A percentile compares a stretch with the other conserved stretches of the same genome.
Conservation (phyloP, 148 eudicot species). For the Fallopia convolvulus region DNA sequence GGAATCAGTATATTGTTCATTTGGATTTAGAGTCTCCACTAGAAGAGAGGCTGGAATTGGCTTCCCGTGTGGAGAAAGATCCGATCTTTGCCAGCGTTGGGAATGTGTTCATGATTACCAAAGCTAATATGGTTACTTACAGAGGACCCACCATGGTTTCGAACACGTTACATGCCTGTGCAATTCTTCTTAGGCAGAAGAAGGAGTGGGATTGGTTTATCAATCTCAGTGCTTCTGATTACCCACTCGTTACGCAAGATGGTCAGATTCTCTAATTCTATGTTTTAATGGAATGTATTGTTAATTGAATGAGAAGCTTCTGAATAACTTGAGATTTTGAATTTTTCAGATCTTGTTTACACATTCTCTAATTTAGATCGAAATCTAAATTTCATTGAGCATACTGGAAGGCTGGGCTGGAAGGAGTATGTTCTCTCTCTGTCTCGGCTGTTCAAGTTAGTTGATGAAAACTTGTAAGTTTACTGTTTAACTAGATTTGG, state of each 20-base stretch:
- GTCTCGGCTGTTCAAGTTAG: not conserved
- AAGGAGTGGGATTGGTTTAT: conserved; percentile 99
- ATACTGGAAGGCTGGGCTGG: conserved; percentile 80
- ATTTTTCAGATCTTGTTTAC: conserved; percentile 63
- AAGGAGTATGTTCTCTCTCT: conserved; percentile 55
- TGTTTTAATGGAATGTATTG: not conserved
- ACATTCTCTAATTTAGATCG: conserved; percentile 62
- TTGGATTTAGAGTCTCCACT: conserved; percentile 75
- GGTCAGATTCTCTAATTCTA: conserved; percentile 32
- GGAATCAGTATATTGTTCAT: conserved; percentile 78
- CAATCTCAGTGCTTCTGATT: conserved; percentile 96
- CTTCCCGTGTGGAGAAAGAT: conserved; percentile 48
- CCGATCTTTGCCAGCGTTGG: conserved; percentile 51
- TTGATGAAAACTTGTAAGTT: not conserved
- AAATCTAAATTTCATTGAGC: conserved; percentile 76
- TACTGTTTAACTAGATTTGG: not conserved
- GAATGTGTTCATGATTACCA: conserved; percentile 72
- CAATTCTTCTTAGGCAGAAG: conserved; percentile 65
- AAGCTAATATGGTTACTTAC: conserved; percentile 91
- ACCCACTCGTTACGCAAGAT: conserved; percentile 95
- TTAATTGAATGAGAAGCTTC: not conserved
- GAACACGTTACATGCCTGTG: conserved; percentile 92
- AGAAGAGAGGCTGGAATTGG: conserved; percentile 71
- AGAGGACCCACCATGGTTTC: conserved; percentile 98
- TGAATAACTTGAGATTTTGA: not conserved